Evolutionary conservation across 108 stramenopile species (phyloP).

Genomic region (Skeletonema potamos): DNA sequence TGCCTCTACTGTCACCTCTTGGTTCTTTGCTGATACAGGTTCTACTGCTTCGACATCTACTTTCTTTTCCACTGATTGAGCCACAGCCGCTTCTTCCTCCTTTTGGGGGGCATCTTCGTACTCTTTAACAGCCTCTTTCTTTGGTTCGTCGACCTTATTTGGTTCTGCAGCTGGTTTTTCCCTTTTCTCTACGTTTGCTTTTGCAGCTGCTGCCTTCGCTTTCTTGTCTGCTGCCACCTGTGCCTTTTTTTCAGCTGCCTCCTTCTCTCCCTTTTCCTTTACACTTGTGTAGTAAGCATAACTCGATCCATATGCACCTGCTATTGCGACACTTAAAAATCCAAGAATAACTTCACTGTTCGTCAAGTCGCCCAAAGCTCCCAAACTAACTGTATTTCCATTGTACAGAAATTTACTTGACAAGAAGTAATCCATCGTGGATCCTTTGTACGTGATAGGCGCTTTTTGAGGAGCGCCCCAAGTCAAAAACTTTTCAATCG

Average conservation of each 20-base stretch:
- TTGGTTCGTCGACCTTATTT: not conserved
- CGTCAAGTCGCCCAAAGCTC: slow-evolving; percentile 26
- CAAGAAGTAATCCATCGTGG: slow-evolving; percentile 25
- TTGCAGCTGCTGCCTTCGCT: slow-evolving; percentile 1
- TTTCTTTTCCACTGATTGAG: not conserved
- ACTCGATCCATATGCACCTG: slow-evolving; percentile 25
- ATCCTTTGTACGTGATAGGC: slow-evolving; percentile 19
- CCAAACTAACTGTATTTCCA: slow-evolving; percentile 21
- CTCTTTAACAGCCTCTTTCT: not conserved
- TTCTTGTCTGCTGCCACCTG: slow-evolving; percentile 3
- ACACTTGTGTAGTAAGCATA: slow-evolving; percentile 34
- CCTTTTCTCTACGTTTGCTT: too few species aligned
- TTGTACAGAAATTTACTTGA: slow-evolving; percentile 18
- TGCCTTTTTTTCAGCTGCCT: slow-evolving; percentile 26
- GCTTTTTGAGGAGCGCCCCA: slow-evolving; percentile 36
- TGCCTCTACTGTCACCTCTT: too few species aligned
- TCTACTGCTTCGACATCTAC: not conserved
- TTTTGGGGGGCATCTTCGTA: not conserved
- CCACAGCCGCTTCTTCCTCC: not conserved
- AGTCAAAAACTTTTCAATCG: slow-evolving; percentile 29
- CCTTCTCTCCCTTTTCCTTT: slow-evolving; percentile 24
- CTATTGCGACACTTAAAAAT: slow-evolving; percentile 6
- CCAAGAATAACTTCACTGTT: slow-evolving; percentile 24
- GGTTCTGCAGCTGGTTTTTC: too few species aligned
- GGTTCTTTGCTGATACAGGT: too few species aligned